Base-by-base conservation (phyloP, 1,139 yeast genomes). In the Yamadazyma trypodendri region DNA sequence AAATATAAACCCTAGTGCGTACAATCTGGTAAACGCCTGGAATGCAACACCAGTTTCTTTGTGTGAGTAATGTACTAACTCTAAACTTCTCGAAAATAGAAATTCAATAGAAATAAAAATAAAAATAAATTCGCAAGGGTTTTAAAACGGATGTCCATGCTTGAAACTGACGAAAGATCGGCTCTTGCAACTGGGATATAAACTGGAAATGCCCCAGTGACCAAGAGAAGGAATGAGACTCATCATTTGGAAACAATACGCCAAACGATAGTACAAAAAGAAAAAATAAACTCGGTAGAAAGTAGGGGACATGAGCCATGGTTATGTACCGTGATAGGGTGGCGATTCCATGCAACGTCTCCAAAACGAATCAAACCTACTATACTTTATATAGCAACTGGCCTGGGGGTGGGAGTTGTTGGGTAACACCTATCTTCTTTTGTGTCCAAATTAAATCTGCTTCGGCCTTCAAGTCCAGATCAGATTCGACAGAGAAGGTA, bases 251-350 rank as follows among this genome's bases (percentile, higher is more conserved):
- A 12, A 27, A 27, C 29, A 27, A 27, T 27, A 27, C 14, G 20
- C 20, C 20, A 27, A 20, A 27, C 15, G 15, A 27, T 18, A 27
- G 20, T 16, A 14, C 9, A 27, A 27, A 27, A 27, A 12, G 14
- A 25, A 5, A 27, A 27, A 27, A 15, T 27, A 27, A 27, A 27
- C 29, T 27, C 29, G 29, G 29, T 27, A 27, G 29, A 27, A 27
- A 27, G 20, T 16, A 27, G 4, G 11, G 29, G 6, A 27, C 15
- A 27, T 27, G 29, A 27, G 29, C 29, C 29, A 18, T 15, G 5
- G 8, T 10, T 6, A 7, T 9, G 8, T 9, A 27, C 5, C 18
- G 13, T 13, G 20, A 27, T 15, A 14, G 12, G 15, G 7, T 15
- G 29, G 16, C 29, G 14, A 27, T 11, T 15, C 14, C 20, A 27